Evolutionary conservation across 257 asterid genomes (phyloP), one percentile per base, ranked within the genome.

Genomic region (Solanum bulbocastanum): DNA sequence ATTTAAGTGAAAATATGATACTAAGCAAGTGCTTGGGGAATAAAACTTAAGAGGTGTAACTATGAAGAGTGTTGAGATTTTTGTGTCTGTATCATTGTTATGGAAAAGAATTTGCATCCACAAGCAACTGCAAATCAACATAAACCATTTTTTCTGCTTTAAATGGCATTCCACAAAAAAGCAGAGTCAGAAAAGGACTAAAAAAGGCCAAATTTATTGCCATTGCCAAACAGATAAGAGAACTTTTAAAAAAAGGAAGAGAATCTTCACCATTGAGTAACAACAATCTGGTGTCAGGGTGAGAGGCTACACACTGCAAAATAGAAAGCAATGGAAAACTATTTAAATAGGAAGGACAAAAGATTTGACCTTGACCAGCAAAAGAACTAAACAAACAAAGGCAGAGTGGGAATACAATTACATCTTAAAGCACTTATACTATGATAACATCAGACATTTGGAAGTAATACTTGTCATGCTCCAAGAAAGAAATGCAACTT

Each of bases 301-400:
- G 91, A 66, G 89, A 76, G 39, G 93, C 92, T 18, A 92, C 83
- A 86, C 92, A 88, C 93, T 92, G 91, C 90, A 90, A 79, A 85
- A 90, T 78, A 85, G 62, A 86, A 62, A 27, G 42, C 49, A 83
- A 18, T 44, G 23, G 10, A 5, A 14, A 44, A 27, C 62, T 40
- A n/a, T 40, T 78, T 40, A 22, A 86, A 73, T 78, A 42, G 60
- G 75, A 62, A 22, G n/a, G 52, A 58, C 25, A 73, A 0, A 56
- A 87, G 42, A 74, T 73, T 35, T 71, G 37, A 37, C 71, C 8
- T 46, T 12, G 52, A 37, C 52, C 8, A 66, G 72, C 32, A 60
- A 23, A 33, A 58, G 62, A 33, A 8, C 84, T 40, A 40, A 78
- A 25, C 46, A 40, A 78, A 56, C 8, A 5, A 23, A 78, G 15